Conservation (phyloP, 73 alveolate genomes). For the Durusdinium trenchii region DNA sequence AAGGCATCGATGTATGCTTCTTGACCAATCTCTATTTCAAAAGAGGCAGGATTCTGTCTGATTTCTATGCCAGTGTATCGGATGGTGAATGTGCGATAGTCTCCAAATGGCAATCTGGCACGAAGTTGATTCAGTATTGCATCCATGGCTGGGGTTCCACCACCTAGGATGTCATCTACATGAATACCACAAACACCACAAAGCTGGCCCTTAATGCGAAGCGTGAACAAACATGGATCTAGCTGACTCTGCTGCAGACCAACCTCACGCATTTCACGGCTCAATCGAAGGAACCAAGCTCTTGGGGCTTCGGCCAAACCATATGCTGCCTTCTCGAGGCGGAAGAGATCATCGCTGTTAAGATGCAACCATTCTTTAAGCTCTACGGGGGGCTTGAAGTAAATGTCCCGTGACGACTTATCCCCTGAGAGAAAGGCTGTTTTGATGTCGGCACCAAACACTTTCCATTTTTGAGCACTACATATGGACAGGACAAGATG, state of each 20-base stretch:
- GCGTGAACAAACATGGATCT: slow-evolving; percentile 21
- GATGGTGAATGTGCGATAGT: slow-evolving; percentile 37
- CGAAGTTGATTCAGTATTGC: background rate
- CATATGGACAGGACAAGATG: slow-evolving; percentile 13
- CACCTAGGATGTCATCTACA: slow-evolving; percentile 27
- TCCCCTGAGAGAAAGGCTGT: slow-evolving; percentile 51
- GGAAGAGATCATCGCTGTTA: background rate
- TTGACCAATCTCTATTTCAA: slow-evolving; percentile 22
- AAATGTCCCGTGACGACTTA: background rate
- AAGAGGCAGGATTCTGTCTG: background rate
- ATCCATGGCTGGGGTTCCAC: slow-evolving; percentile 33
- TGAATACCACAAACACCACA: background rate
- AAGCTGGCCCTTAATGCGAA: background rate
- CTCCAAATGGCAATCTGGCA: background rate
- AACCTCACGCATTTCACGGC: background rate
- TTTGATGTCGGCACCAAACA: slow-evolving; percentile 75
- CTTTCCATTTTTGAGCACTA: background rate
- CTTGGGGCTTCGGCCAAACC: slow-evolving; percentile 49
- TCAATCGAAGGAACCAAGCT: slow-evolving; percentile 19
- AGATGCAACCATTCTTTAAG: background rate
- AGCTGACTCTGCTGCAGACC: background rate
- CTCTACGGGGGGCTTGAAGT: slow-evolving; percentile 38
- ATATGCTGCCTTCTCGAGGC: slow-evolving; percentile 33
- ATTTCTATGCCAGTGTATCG: slow-evolving; percentile 41
- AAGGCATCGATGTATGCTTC: slow-evolving; percentile 51